phyloP scores from a whole-genome alignment of 306 rosid species.

The Gastrolobium villosum region DNA sequence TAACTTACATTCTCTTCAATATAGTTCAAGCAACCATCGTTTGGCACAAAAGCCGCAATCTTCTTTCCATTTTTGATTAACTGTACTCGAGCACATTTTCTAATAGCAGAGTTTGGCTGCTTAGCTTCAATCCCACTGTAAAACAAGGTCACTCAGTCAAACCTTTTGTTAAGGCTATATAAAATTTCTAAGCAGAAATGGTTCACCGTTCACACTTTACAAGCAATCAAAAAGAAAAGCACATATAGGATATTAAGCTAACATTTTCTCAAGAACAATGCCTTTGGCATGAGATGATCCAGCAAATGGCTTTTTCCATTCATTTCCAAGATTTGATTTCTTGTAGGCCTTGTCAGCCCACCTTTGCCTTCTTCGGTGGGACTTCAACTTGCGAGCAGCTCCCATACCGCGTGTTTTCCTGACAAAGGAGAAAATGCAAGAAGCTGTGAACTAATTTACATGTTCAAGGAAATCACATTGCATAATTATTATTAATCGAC shows the following conservation, averaged over 20 bases:
- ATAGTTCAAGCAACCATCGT: slow-evolving; percentile 75
- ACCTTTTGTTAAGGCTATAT: slow-evolving; percentile 2
- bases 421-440: slow-evolving; percentile 18
- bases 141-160: slow-evolving; percentile 14
- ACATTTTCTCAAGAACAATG: slow-evolving; percentile 74
- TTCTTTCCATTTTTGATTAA: slow-evolving; percentile 76
- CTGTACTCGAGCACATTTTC: slow-evolving; percentile 77
- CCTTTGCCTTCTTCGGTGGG: slow-evolving; percentile 75
- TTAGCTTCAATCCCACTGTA: slow-evolving; percentile 76
- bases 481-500: neutral
- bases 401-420: slow-evolving; percentile 77
- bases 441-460: neutral
- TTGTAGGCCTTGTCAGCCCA: slow-evolving; percentile 78
- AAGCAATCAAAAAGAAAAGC: slow-evolving; percentile 11
- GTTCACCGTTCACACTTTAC: neutral
- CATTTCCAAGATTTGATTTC: slow-evolving; percentile 74
- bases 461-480: neutral
- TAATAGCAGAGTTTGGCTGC: slow-evolving; percentile 78
- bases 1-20: slow-evolving; percentile 71
- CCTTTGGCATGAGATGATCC: slow-evolving; percentile 75
- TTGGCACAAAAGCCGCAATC: slow-evolving; percentile 77
- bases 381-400: slow-evolving; percentile 76
- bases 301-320: slow-evolving; percentile 77
- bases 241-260: slow-evolving; percentile 36
- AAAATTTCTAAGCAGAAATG: slow-evolving; percentile 3